Evolutionary conservation across 306 rosid species (phyloP).

Genomic region (Alnus rubra): DNA sequence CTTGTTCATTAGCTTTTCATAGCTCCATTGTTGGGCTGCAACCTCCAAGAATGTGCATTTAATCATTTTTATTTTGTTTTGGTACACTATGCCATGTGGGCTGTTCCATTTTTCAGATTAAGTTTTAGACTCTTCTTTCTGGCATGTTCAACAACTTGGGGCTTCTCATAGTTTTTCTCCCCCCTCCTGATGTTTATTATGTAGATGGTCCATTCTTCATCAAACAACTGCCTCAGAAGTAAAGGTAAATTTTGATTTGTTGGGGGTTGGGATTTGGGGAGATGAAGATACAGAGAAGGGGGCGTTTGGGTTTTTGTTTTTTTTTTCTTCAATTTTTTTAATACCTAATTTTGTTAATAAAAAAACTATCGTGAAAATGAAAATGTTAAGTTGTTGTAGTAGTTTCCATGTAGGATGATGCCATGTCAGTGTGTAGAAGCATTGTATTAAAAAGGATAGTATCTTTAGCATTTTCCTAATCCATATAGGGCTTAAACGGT

Average conservation of each 20-base stretch:
- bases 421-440: too few relatives aligned
- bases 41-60: neutral
- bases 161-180: neutral
- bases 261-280: too few relatives aligned
- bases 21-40: neutral
- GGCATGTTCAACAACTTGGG: neutral
- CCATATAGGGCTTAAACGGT: neutral
- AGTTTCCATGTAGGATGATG: too few relatives aligned
- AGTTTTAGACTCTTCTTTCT: neutral
- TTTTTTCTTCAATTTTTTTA: too few relatives aligned
- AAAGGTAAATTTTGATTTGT: neutral
- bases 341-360: too few relatives aligned
- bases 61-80: neutral
- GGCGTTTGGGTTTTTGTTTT: too few relatives aligned
- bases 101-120: neutral
- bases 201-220: neutral
- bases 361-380: too few relatives aligned
- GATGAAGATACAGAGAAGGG: too few relatives aligned
- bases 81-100: neutral
- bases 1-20: neutral
- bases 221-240: neutral
- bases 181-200: neutral
- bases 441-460: too few relatives aligned
- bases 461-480: neutral
- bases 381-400: too few relatives aligned